A percentile compares a stretch with the other conserved stretches of the same genome.
Conservation (phyloP, 805 yeast genomes). For the Maudiozyma saulgeensis region DNA sequence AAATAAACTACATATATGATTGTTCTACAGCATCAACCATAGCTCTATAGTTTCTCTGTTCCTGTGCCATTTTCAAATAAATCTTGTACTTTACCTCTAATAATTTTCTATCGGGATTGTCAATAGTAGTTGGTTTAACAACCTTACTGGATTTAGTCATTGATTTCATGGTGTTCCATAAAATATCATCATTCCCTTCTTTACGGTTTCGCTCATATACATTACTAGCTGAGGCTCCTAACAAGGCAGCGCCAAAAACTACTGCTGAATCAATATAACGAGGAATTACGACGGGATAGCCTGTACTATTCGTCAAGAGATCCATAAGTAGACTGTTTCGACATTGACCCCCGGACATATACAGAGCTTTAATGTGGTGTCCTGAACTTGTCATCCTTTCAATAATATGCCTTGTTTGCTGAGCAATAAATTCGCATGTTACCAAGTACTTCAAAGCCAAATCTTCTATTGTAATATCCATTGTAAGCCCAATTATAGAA, state of each 20-base stretch:
- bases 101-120: constrained; percentile 58
- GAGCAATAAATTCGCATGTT: constrained; percentile 95
- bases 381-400: constrained; percentile 77
- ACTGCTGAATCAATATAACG: constrained; percentile 95
- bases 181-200: constrained; percentile 33
- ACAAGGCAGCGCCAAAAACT: constrained; percentile 87
- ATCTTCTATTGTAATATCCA: constrained; percentile 80
- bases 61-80: constrained; percentile 77
- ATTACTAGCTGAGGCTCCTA: constrained; percentile 90
- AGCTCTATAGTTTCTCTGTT: constrained; percentile 68
- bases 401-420: constrained; percentile 91
- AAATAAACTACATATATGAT: background rate
- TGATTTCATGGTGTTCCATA: constrained; percentile 82
- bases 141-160: constrained; percentile 79
- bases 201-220: constrained; percentile 32
- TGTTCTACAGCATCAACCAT: constrained; percentile 43
- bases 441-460: constrained; percentile 81
- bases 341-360: constrained; percentile 95
- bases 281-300: constrained; percentile 85
- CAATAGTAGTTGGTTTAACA: constrained; percentile 51
- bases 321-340: constrained; percentile 84
- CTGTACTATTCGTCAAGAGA: constrained; percentile 85
- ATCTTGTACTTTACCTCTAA: constrained; percentile 74
- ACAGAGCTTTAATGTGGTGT: constrained; percentile 63
- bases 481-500: constrained; percentile 80